Evolutionary conservation across 2,329 filamentous ascomycete species (phyloP), one percentile per base, ranked within the genome.

Genomic region (Pseudocercospora musae): DNA sequence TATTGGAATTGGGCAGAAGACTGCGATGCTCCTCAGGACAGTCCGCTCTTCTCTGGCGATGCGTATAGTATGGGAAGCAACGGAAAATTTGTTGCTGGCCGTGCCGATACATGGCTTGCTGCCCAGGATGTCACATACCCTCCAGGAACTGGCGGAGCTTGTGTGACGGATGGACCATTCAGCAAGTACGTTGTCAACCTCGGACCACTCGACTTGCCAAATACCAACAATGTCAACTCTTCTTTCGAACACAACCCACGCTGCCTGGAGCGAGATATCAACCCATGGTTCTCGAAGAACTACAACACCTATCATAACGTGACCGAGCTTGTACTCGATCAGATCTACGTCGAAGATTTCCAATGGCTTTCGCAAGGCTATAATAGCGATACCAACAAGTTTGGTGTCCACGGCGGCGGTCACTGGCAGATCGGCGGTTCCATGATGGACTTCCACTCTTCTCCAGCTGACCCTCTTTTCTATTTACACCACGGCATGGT

Each of bases 81-180:
- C 40, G 73, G 73, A 50, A 59, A 63, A 21, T 73, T 66, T 65
- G 67, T 73, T 27, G 33, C 69, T 31, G 66, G 68, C 56, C 68
- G 70, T 25, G 42, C 58, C 37, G 64, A 70, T 64, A 72, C 69
- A 49, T 73, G 69, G 66, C 66, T 73, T 2, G 69, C 68, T 11
- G 60, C 62, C 29, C 63, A 69, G 20, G 59, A 70, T 52, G 58
- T 80, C 62, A 75, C 68, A 20, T 71, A 82, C 9, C 81, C 80
- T 0, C 78, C 79, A 0, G 84, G 82, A n/a, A 77, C 78, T 0
- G 84, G 84, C 13, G 84, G 84, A 42, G 84, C 84, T 1, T 86
- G 84, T 69, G 76, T 87, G 2, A 76, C 71, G 13, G 77, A 74
- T 0, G 84, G 84, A 0, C 83, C 83, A 0, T 84, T 85, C 73